Conservation (phyloP, 1,139 yeast species). For the Groenewaldozyma sp. region DNA sequence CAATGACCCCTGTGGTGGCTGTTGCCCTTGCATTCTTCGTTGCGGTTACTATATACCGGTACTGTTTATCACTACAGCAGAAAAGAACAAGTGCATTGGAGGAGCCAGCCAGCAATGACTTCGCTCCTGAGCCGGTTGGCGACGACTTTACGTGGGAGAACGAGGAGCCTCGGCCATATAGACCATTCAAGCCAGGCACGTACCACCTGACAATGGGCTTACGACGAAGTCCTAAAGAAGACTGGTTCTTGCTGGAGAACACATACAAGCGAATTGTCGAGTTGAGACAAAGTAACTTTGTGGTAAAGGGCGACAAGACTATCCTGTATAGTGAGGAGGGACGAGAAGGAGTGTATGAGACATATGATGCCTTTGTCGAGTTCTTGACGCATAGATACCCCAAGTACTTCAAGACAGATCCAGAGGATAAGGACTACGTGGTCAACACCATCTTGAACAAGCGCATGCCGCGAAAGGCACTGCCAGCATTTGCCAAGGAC, state of each 20-base stretch:
- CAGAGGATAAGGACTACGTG: slow-evolving; percentile 9
- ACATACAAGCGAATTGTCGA: slow-evolving; percentile 43
- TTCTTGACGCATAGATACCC: slow-evolving; percentile 53
- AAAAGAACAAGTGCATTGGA: neutral
- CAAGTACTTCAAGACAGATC: slow-evolving; percentile 35
- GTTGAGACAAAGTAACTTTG: slow-evolving; percentile 36
- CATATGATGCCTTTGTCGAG: slow-evolving; percentile 41
- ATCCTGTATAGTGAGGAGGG: slow-evolving; percentile 35
- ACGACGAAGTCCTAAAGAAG: slow-evolving; percentile 43
- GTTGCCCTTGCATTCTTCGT: neutral
- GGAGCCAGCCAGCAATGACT: neutral
- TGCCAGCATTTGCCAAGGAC: slow-evolving; percentile 5
- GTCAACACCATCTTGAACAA: slow-evolving; percentile 18
- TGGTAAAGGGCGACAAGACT: slow-evolving; percentile 36
- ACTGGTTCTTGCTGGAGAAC: slow-evolving; percentile 61
- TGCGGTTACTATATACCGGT: too few relatives aligned
- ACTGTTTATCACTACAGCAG: too few relatives aligned
- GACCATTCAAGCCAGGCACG: slow-evolving; percentile 56
- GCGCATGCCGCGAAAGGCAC: slow-evolving; percentile 16
- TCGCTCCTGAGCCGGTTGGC: slow-evolving; percentile 12
- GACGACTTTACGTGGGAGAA: slow-evolving; percentile 36
- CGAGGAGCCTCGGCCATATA: slow-evolving; percentile 41
- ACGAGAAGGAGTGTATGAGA: slow-evolving; percentile 45
- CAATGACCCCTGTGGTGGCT: neutral
- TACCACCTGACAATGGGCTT: slow-evolving; percentile 67